phyloP scores from a whole-genome alignment of 1,284 basidiomycete species.

The Ceratobasidium sp. region DNA sequence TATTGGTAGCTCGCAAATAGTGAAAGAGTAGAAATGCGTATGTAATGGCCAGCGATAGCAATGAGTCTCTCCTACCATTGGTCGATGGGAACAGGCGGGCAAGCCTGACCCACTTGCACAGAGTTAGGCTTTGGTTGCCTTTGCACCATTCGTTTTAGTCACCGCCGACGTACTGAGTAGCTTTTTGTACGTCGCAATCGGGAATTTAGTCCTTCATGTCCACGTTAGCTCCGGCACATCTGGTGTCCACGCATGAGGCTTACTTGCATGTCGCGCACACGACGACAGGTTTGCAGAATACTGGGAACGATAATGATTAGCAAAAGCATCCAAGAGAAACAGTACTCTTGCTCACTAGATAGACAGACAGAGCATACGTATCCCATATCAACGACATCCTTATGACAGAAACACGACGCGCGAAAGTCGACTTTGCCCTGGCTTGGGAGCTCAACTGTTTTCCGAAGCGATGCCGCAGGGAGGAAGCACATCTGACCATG shows the following conservation, averaged over 20 bases:
- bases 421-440: constrained; percentile 97
- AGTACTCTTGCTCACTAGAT: constrained; percentile 72
- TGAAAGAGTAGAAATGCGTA: not conserved
- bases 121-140: constrained; percentile 11
- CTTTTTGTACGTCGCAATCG: constrained; percentile 59
- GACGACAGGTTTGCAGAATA: constrained; percentile 92
- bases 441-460: constrained; percentile 84
- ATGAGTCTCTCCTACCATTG: not conserved
- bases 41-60: no score
- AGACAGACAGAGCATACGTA: constrained; percentile 98
- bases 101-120: not conserved
- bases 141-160: constrained; percentile 25
- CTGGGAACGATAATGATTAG: constrained; percentile 57
- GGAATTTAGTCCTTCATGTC: constrained; percentile 84
- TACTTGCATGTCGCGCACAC: constrained; percentile 93
- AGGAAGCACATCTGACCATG: constrained; percentile 84
- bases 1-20: not conserved
- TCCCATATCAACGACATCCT: constrained; percentile 94
- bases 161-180: constrained; percentile 16
- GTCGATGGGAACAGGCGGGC: not conserved
- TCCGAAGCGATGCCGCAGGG: constrained; percentile 82
- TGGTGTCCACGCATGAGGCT: constrained; percentile 51
- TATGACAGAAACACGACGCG: constrained; percentile 99
- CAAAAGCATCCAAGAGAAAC: constrained; percentile 1
- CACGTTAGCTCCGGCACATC: constrained; percentile 22